Evolutionary conservation across 768 basidiomycete species (phyloP).

Genomic region (Naganishia antarctica): DNA sequence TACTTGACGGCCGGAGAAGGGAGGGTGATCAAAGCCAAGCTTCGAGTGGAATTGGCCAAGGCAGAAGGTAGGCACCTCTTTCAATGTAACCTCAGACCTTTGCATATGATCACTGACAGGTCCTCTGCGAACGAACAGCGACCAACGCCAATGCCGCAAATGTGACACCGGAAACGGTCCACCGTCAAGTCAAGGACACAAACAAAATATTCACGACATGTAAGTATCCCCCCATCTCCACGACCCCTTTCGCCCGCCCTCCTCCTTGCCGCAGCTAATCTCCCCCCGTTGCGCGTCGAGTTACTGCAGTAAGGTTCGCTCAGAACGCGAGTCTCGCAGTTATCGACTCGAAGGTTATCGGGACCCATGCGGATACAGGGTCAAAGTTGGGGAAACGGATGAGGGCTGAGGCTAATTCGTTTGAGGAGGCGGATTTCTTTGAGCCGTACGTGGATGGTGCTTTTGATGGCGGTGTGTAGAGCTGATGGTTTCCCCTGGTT

Average conservation of each 20-base stretch:
- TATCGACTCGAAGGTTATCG: constrained; percentile 76
- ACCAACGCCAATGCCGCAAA: neutral
- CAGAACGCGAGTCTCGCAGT: constrained; percentile 78
- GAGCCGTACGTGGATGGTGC: constrained; percentile 40
- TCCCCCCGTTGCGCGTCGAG: neutral
- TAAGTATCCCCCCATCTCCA: neutral
- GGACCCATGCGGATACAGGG: constrained; percentile 70
- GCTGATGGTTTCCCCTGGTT: neutral
- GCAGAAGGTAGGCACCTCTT: neutral
- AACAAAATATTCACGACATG: neutral
- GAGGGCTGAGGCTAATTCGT: constrained; percentile 79
- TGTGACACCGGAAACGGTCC: neutral
- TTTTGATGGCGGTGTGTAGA: neutral
- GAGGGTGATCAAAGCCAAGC: neutral
- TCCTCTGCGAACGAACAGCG: neutral
- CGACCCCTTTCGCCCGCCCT: too few relatives aligned
- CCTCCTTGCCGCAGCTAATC: too few relatives aligned
- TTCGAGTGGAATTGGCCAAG: neutral
- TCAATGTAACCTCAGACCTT: neutral
- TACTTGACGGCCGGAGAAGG: neutral
- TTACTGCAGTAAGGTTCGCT: neutral
- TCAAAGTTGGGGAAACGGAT: constrained; percentile 84
- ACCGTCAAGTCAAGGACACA: neutral
- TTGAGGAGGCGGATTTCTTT: constrained; percentile 89
- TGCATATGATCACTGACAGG: neutral